Evolutionary conservation across 495 filamentous ascomycete genomes (phyloP), one percentile per base, ranked within the genome.

Genomic region (Daldinia grandis): DNA sequence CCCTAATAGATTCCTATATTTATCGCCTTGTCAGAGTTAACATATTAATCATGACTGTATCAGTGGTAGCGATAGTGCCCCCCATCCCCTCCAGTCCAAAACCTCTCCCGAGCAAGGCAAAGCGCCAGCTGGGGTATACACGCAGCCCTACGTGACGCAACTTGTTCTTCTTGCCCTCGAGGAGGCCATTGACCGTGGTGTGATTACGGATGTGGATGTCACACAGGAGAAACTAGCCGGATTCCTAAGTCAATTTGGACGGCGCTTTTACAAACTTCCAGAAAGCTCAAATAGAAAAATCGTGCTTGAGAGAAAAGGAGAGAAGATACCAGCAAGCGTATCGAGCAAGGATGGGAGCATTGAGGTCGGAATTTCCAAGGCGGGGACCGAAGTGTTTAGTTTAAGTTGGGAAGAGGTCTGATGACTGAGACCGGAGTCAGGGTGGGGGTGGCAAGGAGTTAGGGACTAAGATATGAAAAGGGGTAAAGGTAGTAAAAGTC

Each of bases 111-210:
- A 85, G 38, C 62, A 91, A 86, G 79, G 79, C 73, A 75, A 74
- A 15, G 74, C 74, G 2, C 80, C 81, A n/a, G 92, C 93, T 5
- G 94, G 95, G 25, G 90, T 95, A 6, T 97, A 96, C 81, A 97
- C 94, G 7, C 94, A 97, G 78, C 91, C 92, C n/a, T 92, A 89
- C 74, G 89, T 88, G n/a, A 88, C 92, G 14, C 88, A 90, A 61
- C 83, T 91, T 28, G 91, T 95, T 33, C 73, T 97, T 28, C 85
- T 87, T 64, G 91, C 92, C 17, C 83, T 97, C 28, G 91, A 92
- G 77, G 86, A 90, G 73, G 93, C 85, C 8, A 79, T 90, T 21
- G 80, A 87, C 73, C 85, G 87, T 28, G 90, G 89, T n/a, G 80
- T 90, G 47, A 80, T 96, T 15, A 83, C 79, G 53, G 87, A 87